Evolutionary conservation across 23 red algal species (phyloP), one percentile per base, ranked within the genome.

Genomic region (Gracilaria caudata): DNA sequence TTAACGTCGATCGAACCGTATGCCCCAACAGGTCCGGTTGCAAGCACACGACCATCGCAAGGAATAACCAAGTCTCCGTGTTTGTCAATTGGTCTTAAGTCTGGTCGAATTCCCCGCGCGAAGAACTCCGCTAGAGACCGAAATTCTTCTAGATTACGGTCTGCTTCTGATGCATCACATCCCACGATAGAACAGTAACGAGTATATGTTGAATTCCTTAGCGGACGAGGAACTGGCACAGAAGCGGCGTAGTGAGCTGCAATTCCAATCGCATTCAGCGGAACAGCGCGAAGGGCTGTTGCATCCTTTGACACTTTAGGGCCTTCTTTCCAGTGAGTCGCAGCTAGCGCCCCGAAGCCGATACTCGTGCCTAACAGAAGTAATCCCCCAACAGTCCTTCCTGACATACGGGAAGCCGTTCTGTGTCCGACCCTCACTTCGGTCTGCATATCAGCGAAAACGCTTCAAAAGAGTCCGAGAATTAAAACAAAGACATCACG

Each of bases 1-100:
- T 92, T 92, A 6, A 92, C 88, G 25, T 92, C 73, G 39, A 84
- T 84, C 9, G 71, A 36, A 16, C 88, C 88, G 29, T 81, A 83
- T 19, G 79, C 88, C 72, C 71, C 88, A 55, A 82, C 65, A 44
- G 81, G 66, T 17, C 81, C 88, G 43, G 77, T 77, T 7, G 74
- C 88, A 3, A 78, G n/a, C 16, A 84, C 88, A 46, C 16, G 59
- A 28, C 85, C 85, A 36, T 79, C 71, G 61, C 85, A 89, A 10
- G 85, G 85, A 9, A 58, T 55, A 21, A 79, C 58, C 55, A 89
- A 25, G 53, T 61, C 49, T 59, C 68, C 74, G 14, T 29, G 32
- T 57, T 51, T 76, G 51, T 89, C 72, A 7, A 79, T 89, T 64
- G 85, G 85, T 35, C 82, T 65, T 33, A 56, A 49, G 16, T 86